Percentiles rank a stretch among this genome's conserved stretches.
These are phyloP conservation scores for Betula pendula DNA, from an alignment of 306 rosid genomes.

Conservation along the genomic window DNA sequence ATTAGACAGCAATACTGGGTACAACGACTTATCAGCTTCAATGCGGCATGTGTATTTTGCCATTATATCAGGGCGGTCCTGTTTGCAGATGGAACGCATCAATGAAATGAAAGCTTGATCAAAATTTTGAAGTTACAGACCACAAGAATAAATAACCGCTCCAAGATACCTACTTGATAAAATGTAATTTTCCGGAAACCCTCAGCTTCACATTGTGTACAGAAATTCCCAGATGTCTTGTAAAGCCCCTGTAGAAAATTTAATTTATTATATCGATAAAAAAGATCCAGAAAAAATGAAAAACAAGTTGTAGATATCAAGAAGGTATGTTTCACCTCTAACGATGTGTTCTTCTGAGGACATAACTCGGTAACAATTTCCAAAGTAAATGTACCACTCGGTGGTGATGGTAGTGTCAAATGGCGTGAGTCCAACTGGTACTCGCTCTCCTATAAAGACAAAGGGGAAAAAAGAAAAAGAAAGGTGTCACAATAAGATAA, in stretches of 20 bases:
- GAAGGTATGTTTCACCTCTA: constrained; percentile 59
- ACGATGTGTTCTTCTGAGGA: constrained; percentile 89
- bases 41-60: constrained; percentile 85
- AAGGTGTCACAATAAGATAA: constrained; percentile 8
- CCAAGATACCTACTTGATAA: constrained; percentile 68
- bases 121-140: constrained; percentile 8
- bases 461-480: constrained; percentile 9
- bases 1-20: constrained; percentile 93
- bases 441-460: constrained; percentile 60
- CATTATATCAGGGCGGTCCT: constrained; percentile 99
- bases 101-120: constrained; percentile 25
- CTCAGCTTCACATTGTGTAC: constrained; percentile 99
- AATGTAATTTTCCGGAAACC: constrained; percentile 95
- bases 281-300: constrained; percentile 11
- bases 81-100: constrained; percentile 39
- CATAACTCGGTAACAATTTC: constrained; percentile 72
- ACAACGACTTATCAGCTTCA: constrained; percentile 79
- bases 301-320: background rate
- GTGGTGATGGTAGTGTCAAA: constrained; percentile 69
- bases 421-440: constrained; percentile 68
- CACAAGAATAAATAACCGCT: constrained; percentile 1
- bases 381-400: constrained; percentile 65
- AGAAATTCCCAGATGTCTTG: constrained; percentile 92
- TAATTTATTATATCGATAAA: constrained; percentile 25
- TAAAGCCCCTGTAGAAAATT: constrained; percentile 75